Conservation (phyloP, 208 protist species). For the Acanthamoeba triangularis region DNA sequence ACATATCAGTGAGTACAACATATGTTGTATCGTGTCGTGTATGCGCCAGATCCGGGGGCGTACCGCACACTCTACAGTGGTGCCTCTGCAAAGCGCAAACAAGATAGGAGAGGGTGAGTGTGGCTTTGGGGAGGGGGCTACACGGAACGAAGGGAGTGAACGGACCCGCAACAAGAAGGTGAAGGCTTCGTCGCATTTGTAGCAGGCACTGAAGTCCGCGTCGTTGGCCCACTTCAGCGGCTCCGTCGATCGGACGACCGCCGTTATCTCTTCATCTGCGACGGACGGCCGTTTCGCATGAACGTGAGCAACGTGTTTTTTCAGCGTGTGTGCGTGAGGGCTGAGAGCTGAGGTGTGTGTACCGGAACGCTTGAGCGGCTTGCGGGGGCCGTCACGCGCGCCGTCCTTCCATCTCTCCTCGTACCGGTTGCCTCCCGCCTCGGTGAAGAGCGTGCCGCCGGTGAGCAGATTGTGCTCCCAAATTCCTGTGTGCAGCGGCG, state of each 20-base stretch:
- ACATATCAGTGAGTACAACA: background rate
- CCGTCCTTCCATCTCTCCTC: conserved; percentile 69
- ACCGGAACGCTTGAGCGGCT: conserved; percentile 28
- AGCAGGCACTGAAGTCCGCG: conserved; percentile 14
- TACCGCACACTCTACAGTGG: conserved; percentile 55
- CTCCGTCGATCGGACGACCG: background rate
- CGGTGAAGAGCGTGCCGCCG: background rate
- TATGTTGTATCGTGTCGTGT: background rate
- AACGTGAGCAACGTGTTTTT: too few relatives aligned
- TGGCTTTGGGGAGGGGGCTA: background rate
- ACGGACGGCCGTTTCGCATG: too few relatives aligned
- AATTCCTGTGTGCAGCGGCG: background rate
- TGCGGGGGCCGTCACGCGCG: background rate
- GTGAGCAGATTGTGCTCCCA: conserved; percentile 50
- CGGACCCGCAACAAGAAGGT: conserved; percentile 15
- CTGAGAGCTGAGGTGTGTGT: background rate
- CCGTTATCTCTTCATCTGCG: background rate
- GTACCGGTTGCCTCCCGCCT: background rate
- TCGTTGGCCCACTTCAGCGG: conserved; percentile 29
- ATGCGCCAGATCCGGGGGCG: background rate
- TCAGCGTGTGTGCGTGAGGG: too few relatives aligned
- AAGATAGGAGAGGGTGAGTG: background rate
- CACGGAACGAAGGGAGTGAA: background rate
- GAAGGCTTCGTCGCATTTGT: conserved; percentile 64
- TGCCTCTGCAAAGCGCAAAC: background rate